These are phyloP conservation scores for Penicillium janthinellum DNA, from an alignment of 2,329 filamentous ascomycete species.

Conservation along the genomic window DNA sequence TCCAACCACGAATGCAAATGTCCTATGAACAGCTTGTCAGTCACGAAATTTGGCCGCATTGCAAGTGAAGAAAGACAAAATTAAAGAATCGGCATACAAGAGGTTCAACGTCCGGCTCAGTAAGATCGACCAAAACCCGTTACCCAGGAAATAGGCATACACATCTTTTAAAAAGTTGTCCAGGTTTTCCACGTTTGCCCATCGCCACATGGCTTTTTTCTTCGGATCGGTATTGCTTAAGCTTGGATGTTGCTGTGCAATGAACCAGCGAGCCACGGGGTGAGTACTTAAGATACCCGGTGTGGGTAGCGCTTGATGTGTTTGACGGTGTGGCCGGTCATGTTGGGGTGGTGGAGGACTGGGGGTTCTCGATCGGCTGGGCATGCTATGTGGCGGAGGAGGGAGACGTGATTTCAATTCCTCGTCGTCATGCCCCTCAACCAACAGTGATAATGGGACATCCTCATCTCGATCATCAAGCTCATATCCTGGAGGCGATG, in stretches of 20 bases:
- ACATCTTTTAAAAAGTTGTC: conserved; percentile 85
- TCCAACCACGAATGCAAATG: conserved; percentile 77
- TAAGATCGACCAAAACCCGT: conserved; percentile 83
- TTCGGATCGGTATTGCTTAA: conserved; percentile 58
- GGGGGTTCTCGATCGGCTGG: conserved; percentile 22
- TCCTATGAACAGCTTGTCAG: conserved; percentile 52
- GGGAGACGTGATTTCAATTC: conserved; percentile 43
- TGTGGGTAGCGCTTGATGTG: conserved; percentile 49
- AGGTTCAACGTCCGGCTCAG: conserved; percentile 72
- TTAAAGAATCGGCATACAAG: conserved; percentile 56
- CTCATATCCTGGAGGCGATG: conserved; percentile 36
- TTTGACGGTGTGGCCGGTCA: conserved; percentile 54
- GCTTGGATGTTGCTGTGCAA: conserved; percentile 34
- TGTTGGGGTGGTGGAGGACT: conserved; percentile 45
- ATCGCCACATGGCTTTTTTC: conserved; percentile 86
- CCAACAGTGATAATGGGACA: conserved; percentile 64
- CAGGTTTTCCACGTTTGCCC: conserved; percentile 87
- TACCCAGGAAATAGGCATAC: conserved; percentile 81
- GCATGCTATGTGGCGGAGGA: conserved; percentile 32
- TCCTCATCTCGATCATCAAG: conserved; percentile 62
- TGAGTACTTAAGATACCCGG: conserved; percentile 25
- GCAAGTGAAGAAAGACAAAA: neutral
- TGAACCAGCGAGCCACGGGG: conserved; percentile 29
- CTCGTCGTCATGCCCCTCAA: conserved; percentile 54
- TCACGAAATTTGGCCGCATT: neutral